Evolutionary conservation across 2,329 filamentous ascomycete species (phyloP), one percentile per base, ranked within the genome.

Genomic region (Epichloe sibirici): DNA sequence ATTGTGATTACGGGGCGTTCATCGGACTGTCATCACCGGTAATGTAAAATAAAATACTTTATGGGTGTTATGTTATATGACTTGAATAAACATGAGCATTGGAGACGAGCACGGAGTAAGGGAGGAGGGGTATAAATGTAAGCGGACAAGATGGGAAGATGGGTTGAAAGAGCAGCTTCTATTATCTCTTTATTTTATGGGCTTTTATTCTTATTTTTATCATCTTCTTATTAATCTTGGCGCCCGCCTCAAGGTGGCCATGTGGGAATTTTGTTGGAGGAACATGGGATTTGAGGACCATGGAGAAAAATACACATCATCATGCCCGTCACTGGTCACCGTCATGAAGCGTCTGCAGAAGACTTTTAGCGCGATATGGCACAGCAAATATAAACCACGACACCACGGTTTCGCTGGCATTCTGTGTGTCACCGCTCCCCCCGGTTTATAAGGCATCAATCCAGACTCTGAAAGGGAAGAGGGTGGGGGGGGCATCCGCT

Each of bases 1-100:
- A 48, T 52, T 50, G 55, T 55, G 49, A 51, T 57, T 49, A 45
- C 51, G 51, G 34, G 52, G 55, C 52, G 50, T 59, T 55, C 37
- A 49, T 52, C 47, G 53, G 50, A 57, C 34, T 48, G 44, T 51
- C 38, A 53, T 53, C 51, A 44, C 44, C 45, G 21, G 48, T 28
- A 42, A 25, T 43, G 8, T 43, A 42, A 42, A 47, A 21, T 21
- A 4, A 31, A 21, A 13, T 6, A 15, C 5, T 12, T 34, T 34
- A 23, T 21, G 37, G 54, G 51, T 53, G 51, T 57, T 53, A 55
- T 54, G 47, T 54, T 53, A 55, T 51, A 47, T 51, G 51, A 49
- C 45, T 52, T 56, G 57, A 51, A 45, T 54, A 53, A 44, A 52
- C 40, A 44, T 57, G 52, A 38, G 34, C 23, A 37, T 49, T 35